Base-by-base conservation (phyloP, 192 early-diverging fungal species). In the Coemansia guatemalensis region DNA sequence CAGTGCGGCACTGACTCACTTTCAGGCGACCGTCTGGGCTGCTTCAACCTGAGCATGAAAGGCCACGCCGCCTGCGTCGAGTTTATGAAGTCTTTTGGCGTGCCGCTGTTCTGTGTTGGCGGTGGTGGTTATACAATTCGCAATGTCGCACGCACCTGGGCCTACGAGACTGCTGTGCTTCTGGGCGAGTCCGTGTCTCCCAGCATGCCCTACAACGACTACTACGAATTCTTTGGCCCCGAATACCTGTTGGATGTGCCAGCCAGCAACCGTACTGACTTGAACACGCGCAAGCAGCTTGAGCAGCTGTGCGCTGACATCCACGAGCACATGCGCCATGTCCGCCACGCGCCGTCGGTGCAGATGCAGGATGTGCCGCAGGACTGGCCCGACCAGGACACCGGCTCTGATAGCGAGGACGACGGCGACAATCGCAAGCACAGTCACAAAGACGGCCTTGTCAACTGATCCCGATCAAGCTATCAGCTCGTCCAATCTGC, bases 71-170 rank as follows among this genome's bases (percentile, higher is more conserved):
- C 85, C 48, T 99, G 96, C 71, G 92, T 97, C 5, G 86, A 87
- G 58, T 97, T 93, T 75, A 91, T 97, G 70, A 96, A 95, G 58
- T 87, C 85, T 11, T 93, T 96, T 71, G 87, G 90, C 62, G 80
- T 99, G 25, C 96, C 96, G 22, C 78, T 99, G 81, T 66, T 99
- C 47, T 88, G 94, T 30, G 73, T 97, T 2, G 96, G 96, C 51
- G 96, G 96, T 22, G 96, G 96, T 26, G 96, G 96, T 4, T 99
- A 99, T 72, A 99, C 96, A 0, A 93, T 96, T 71, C 85, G 94
- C 20, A 95, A 97, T 73, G 94, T 96, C 0, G 90, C 94, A 21
- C 86, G 95, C n/a, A 89, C 89, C 11, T 96, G 94, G 95, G 89
- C 91, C 8, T 97, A 96, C 75, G 96, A 99, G 67, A 99, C 96